A percentile compares a stretch with the other conserved stretches of the same genome.
Conservation (phyloP, 2,329 filamentous ascomycete genomes). For the Trichoderma arundinaceum region DNA sequence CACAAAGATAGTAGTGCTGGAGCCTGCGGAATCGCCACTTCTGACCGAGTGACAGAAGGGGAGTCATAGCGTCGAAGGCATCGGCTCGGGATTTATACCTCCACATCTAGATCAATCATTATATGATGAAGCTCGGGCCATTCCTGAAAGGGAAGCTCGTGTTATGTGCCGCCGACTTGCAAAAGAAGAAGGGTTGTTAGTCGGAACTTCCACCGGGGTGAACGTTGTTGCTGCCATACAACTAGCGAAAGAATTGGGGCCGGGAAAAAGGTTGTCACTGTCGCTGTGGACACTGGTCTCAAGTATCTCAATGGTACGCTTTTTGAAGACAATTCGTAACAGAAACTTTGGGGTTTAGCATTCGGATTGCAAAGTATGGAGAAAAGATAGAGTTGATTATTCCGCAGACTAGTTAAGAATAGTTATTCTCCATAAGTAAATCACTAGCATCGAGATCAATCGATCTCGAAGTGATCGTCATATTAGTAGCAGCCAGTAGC, state of each 20-base stretch:
- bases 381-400: too few relatives aligned
- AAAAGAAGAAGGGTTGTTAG: constrained; percentile 1
- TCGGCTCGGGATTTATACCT: constrained; percentile 2
- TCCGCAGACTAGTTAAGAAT: too few relatives aligned
- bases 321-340: background rate
- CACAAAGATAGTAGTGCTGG: constrained; percentile 4
- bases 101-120: background rate
- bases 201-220: constrained; percentile 13
- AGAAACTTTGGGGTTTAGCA: too few relatives aligned
- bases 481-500: too few relatives aligned
- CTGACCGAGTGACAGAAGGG: background rate
- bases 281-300: constrained; percentile 14
- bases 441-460: too few relatives aligned
- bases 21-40: background rate
- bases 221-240: constrained; percentile 10
- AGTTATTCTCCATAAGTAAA: too few relatives aligned
- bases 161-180: constrained; percentile 13
- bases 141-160: constrained; percentile 5
- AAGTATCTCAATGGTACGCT: constrained; percentile 21
- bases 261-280: constrained; percentile 10
- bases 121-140: constrained; percentile 11
- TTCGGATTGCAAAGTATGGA: too few relatives aligned
- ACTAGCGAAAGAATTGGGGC: background rate
- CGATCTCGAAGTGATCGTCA: too few relatives aligned
- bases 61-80: constrained; percentile 2